A percentile compares a stretch with the other conserved stretches of the same genome.
phyloP scores from a whole-genome alignment of 495 filamentous ascomycete species.

The Durotheca rogersii region DNA sequence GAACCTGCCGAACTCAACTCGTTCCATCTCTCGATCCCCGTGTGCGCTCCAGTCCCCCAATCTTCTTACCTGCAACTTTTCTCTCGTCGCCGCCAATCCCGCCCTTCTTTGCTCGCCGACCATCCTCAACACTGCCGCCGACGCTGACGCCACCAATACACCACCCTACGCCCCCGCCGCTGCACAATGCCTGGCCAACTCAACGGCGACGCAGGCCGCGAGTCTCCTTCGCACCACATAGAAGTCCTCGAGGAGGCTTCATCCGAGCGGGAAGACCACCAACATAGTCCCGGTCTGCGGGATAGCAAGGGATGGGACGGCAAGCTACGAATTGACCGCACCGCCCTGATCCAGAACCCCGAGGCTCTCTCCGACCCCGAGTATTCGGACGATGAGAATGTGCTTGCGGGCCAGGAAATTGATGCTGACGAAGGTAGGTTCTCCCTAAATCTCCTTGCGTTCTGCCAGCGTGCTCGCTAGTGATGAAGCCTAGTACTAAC shows the following conservation, averaged over 20 bases:
- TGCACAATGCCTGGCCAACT: conserved; percentile 39
- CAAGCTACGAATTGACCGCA: conserved; percentile 74
- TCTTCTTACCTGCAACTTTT: conserved; percentile 33
- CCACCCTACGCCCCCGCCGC: background rate
- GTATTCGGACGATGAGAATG: conserved; percentile 78
- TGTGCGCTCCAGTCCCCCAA: too few relatives aligned
- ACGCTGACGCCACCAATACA: background rate
- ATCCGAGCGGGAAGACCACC: conserved; percentile 43
- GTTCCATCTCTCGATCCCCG: too few relatives aligned
- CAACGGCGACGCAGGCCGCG: conserved; percentile 32
- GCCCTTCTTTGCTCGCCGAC: conserved; percentile 18
- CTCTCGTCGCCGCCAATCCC: conserved; percentile 19
- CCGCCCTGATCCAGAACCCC: conserved; percentile 64
- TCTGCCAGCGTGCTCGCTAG: background rate
- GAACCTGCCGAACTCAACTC: too few relatives aligned
- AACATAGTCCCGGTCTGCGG: conserved; percentile 44
- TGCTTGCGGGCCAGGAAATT: conserved; percentile 72
- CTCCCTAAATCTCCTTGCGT: background rate
- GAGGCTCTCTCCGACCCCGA: conserved; percentile 80
- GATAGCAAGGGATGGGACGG: conserved; percentile 90
- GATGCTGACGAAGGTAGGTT: conserved; percentile 72
- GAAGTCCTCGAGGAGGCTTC: conserved; percentile 44
- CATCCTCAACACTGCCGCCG: background rate
- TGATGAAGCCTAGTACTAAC: conserved; percentile 12
- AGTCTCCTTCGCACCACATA: conserved; percentile 42